Conservation (phyloP, 768 basidiomycete genomes). For the Tricholoma furcatifolium region DNA sequence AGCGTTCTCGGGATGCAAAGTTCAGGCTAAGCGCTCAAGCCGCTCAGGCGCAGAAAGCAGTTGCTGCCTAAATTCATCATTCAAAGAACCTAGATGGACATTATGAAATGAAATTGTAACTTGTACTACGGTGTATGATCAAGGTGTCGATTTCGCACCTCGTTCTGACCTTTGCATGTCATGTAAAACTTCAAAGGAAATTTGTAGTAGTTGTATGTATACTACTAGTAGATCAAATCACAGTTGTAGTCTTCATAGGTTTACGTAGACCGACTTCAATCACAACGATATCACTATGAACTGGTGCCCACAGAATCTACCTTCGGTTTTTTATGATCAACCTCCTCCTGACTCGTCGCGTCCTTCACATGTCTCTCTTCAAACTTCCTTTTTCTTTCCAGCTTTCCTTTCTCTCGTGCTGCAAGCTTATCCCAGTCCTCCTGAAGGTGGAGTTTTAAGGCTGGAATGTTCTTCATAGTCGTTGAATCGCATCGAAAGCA, state of each 20-base stretch:
- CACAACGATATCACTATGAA: background rate
- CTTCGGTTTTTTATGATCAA: slow-evolving; percentile 12
- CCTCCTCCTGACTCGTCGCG: slow-evolving; percentile 5
- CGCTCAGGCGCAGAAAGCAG: slow-evolving; percentile 17
- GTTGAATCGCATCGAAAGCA: slow-evolving; percentile 73
- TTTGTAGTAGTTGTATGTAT: too few species aligned
- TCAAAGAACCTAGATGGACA: background rate
- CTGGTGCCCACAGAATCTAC: background rate
- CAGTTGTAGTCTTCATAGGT: too few species aligned
- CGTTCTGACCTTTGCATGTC: background rate
- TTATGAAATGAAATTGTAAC: background rate
- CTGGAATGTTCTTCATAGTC: slow-evolving; percentile 70
- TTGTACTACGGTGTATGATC: background rate
- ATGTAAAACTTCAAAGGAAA: background rate
- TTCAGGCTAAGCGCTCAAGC: slow-evolving; percentile 33
- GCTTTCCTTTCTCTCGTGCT: slow-evolving; percentile 38
- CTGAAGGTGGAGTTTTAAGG: slow-evolving; percentile 72
- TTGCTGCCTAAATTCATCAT: background rate
- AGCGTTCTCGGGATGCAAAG: slow-evolving; percentile 55
- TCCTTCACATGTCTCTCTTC: slow-evolving; percentile 20
- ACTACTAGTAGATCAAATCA: too few species aligned
- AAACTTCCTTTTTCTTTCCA: slow-evolving; percentile 41
- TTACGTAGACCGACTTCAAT: background rate
- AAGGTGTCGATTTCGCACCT: background rate
- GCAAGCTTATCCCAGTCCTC: slow-evolving; percentile 64